phyloP scores from a whole-genome alignment of 2,329 filamentous ascomycete species.

The Microdochium paspali region DNA sequence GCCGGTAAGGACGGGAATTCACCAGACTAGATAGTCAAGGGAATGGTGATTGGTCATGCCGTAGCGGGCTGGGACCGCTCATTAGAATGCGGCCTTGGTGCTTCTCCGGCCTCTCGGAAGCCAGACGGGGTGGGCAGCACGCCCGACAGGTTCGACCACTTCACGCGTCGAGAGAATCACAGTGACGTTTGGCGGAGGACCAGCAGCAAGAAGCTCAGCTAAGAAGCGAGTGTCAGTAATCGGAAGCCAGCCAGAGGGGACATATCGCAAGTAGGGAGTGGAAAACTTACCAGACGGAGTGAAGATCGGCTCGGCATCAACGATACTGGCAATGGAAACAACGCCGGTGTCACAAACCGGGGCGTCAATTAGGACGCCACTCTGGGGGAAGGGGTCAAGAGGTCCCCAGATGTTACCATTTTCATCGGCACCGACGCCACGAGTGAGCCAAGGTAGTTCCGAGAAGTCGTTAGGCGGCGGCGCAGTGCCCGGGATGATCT shows the following conservation, averaged over 20 bases:
- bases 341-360: constrained; percentile 6
- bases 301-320: neutral
- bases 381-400: constrained; percentile 26
- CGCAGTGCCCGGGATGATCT: constrained; percentile 22
- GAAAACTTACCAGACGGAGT: neutral
- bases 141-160: neutral
- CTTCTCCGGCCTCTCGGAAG: neutral
- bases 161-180: neutral
- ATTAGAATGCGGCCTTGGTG: neutral
- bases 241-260: too few relatives aligned
- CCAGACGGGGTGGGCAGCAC: neutral
- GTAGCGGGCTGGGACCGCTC: neutral
- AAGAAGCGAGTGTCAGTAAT: neutral
- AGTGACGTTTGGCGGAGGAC: neutral
- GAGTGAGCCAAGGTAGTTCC: constrained; percentile 22
- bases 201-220: neutral
- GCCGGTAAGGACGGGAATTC: too few relatives aligned
- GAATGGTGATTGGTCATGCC: too few relatives aligned
- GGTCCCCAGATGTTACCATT: constrained; percentile 25
- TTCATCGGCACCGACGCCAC: constrained; percentile 22
- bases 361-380: constrained; percentile 19
- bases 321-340: neutral
- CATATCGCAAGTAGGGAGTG: neutral
- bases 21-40: too few relatives aligned
- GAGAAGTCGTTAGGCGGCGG: constrained; percentile 24